These are phyloP conservation scores for Teratosphaeria nubilosa DNA, from an alignment of 2,329 filamentous ascomycete genomes.

Conservation along the genomic window DNA sequence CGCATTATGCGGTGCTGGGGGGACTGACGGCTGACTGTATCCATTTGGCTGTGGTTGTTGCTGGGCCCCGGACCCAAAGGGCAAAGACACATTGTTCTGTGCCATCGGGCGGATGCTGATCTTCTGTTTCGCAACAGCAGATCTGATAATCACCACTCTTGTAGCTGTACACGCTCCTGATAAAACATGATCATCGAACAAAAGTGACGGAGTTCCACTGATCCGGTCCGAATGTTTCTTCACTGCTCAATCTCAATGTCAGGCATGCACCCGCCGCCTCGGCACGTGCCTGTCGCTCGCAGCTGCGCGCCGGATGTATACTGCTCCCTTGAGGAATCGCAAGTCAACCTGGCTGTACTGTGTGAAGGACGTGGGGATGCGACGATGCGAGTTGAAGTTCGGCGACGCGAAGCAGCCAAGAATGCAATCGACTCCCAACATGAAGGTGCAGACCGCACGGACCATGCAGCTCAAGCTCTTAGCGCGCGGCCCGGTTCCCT, in stretches of 20 bases:
- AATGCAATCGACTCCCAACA: not conserved
- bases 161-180: not conserved
- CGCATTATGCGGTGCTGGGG: conserved; percentile 11
- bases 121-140: not conserved
- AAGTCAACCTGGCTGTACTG: not conserved
- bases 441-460: not conserved
- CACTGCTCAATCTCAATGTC: not conserved
- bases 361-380: not conserved
- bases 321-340: not conserved
- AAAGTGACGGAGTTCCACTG: not conserved
- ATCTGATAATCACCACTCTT: not conserved
- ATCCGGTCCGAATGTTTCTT: no score
- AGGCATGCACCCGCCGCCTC: no score
- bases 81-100: not conserved
- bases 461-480: not conserved
- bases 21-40: not conserved
- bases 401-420: not conserved
- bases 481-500: not conserved
- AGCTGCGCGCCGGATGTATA: no score
- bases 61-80: not conserved
- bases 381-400: not conserved
- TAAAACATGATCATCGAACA: not conserved
- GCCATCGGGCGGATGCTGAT: not conserved
- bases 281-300: not conserved
- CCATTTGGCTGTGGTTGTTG: conserved; percentile 3